Percentiles rank a stretch among this genome's conserved stretches.
phyloP scores from a whole-genome alignment of 331 rosid genomes.

The Ulmus americana region DNA sequence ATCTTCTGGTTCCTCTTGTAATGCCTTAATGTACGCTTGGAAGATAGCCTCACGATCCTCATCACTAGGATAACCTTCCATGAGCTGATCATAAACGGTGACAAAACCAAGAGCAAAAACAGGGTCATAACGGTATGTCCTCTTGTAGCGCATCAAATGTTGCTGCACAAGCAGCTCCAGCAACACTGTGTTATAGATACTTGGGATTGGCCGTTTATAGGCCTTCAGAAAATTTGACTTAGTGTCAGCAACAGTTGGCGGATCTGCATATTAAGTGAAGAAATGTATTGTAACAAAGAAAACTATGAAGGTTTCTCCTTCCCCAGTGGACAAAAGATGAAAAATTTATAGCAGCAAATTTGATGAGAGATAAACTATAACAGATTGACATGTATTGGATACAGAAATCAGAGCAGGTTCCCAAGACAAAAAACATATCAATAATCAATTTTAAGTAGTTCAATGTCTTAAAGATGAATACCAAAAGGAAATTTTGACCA shows the following conservation, averaged over 20 bases:
- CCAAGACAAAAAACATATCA: not conserved
- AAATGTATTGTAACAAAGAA: conserved; percentile 26
- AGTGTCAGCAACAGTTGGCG: conserved; percentile 72
- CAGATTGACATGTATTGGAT: conserved; percentile 2
- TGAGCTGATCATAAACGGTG: conserved; percentile 79
- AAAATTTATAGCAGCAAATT: conserved; percentile 15
- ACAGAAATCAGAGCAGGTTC: conserved; percentile 3
- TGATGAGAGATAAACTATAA: not conserved
- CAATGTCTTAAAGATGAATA: not conserved
- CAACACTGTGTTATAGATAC: conserved; percentile 73
- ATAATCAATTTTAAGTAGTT: not conserved
- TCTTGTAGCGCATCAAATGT: conserved; percentile 79
- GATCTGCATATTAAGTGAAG: conserved; percentile 40
- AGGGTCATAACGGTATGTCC: conserved; percentile 71
- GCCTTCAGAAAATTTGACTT: conserved; percentile 73
- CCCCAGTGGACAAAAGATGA: conserved; percentile 8
- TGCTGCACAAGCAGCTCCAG: conserved; percentile 95
- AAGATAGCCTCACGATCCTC: conserved; percentile 81
- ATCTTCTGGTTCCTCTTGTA: conserved; percentile 76
- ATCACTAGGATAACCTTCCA: conserved; percentile 87
- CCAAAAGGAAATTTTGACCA: not conserved
- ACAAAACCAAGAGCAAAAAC: conserved; percentile 89
- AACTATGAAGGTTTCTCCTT: conserved; percentile 10
- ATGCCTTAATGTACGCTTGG: conserved; percentile 68
- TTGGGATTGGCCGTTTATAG: conserved; percentile 80